A percentile compares a stretch with the other conserved stretches of the same genome.
Evolutionary conservation across 371 early-diverging fungal species (phyloP).

Genomic region (Funneliformis caledonium): DNA sequence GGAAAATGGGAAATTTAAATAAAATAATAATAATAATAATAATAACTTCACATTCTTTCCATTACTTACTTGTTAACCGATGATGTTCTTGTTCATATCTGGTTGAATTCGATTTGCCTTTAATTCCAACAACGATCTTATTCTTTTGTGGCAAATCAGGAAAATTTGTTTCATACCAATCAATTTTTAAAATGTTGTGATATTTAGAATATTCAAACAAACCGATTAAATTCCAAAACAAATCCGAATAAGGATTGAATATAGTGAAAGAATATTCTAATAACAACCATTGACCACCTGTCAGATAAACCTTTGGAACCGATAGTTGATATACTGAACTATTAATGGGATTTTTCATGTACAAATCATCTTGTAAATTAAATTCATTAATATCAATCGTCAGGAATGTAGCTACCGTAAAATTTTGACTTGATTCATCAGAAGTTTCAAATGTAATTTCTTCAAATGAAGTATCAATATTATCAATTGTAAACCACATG

Average conservation of each 20-base stretch:
- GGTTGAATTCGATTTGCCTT: neutral
- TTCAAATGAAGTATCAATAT: neutral
- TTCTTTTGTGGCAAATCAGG: neutral
- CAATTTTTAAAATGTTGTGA: neutral
- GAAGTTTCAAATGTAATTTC: neutral
- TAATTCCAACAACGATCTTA: neutral
- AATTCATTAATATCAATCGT: neutral
- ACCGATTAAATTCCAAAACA: neutral
- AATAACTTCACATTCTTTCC: no score
- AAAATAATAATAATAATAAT: no score
- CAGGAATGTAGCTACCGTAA: neutral
- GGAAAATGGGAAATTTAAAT: no score
- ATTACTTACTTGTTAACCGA: neutral
- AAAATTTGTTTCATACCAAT: neutral
- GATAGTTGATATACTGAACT: neutral
- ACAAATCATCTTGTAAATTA: neutral
- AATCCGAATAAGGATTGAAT: neutral
- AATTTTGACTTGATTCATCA: neutral
- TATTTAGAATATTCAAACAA: neutral
- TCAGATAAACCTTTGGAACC: neutral
- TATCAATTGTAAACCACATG: neutral
- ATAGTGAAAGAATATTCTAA: neutral
- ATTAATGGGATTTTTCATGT: neutral
- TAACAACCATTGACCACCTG: neutral
- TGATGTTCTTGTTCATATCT: neutral